Conservation (phyloP, 768 basidiomycete genomes). For the Cystoderma amianthinum region DNA sequence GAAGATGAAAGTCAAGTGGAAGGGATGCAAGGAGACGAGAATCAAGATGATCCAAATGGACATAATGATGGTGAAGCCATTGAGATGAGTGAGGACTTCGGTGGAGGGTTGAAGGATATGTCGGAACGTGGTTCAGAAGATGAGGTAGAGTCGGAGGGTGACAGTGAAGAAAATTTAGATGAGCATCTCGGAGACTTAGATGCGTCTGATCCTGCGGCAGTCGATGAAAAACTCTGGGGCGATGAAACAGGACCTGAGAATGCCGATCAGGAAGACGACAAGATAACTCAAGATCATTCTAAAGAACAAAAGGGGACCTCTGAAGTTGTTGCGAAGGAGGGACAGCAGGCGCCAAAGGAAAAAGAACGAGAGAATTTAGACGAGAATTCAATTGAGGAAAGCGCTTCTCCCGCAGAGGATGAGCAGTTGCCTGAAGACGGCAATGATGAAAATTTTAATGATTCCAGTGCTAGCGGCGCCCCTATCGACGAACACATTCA, state of each 20-base stretch:
- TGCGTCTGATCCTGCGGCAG: constrained; percentile 69
- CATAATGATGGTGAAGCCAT: constrained; percentile 70
- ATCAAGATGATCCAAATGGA: constrained; percentile 35
- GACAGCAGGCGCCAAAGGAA: constrained; percentile 26
- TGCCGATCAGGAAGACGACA: constrained; percentile 42
- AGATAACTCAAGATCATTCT: constrained; percentile 56
- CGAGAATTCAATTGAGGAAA: constrained; percentile 9
- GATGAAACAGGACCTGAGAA: constrained; percentile 64
- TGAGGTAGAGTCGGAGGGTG: constrained; percentile 42
- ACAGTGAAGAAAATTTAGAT: constrained; percentile 61
- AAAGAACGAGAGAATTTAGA: constrained; percentile 15
- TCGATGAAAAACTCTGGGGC: constrained; percentile 98
- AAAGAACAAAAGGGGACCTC: constrained; percentile 39
- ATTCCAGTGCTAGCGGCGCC: constrained; percentile 47
- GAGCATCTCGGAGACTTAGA: constrained; percentile 83
- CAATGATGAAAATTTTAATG: constrained; percentile 31
- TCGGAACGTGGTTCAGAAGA: constrained; percentile 55
- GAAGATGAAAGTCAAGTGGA: constrained; percentile 97
- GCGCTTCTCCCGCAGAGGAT: constrained; percentile 12
- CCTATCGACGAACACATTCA: constrained; percentile 72
- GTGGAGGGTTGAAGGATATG: constrained; percentile 79
- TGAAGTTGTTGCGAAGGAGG: constrained; percentile 80
- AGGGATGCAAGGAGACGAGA: constrained; percentile 70
- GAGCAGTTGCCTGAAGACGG: constrained; percentile 12
- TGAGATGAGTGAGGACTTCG: constrained; percentile 90